Base-by-base conservation (phyloP, 768 basidiomycete genomes). In the Phylloporus rhodoxanthus region DNA sequence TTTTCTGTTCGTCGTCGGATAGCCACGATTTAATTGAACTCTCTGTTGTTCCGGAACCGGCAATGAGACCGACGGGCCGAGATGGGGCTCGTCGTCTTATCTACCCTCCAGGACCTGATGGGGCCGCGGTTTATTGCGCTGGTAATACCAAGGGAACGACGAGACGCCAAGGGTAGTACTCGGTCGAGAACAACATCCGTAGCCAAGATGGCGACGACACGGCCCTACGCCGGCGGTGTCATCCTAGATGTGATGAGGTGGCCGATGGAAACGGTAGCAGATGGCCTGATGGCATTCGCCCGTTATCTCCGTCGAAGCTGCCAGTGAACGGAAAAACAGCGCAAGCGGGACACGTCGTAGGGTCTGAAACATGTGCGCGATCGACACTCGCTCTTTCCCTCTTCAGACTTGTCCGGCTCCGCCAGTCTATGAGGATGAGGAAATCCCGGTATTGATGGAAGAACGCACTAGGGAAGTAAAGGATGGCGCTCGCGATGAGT, bases 1-100 rank as follows among this genome's bases (percentile, higher is more conserved):
- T 43, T 40, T 6, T 47, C 29, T 57, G 21, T 3, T 21, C 23
- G 37, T 58, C 41, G 43, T 29, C 44, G 29, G 28, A 60, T 57
- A 50, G 47, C 36, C 36, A 26, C 9, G 10, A 34, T 36, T 23
- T 36, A 14, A 36, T 17, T 19, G 26, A 8, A 17, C 30, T 34
- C 33, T 20, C 32, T 36, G 43, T 26, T 26, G 19, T 28, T 33
- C 43, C 19, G 41, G 43, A 38, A 33, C 26, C 5, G 34, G 34
- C 10, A 15, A 32, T 21, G 11, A 19, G 11, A n/a, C 36, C 5
- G 34, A 17, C 36, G 21, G 38, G n/a, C 43, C 33, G 28, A 45
- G 0, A 28, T 21, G 26, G 7, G 19, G 29, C 8, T 17, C 25
- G 21, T 30, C n/a, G 38, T 33, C 20, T 13, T 37, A 20, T 25